phyloP scores from a whole-genome alignment of 75 land plant species.

The Pinus taeda region DNA sequence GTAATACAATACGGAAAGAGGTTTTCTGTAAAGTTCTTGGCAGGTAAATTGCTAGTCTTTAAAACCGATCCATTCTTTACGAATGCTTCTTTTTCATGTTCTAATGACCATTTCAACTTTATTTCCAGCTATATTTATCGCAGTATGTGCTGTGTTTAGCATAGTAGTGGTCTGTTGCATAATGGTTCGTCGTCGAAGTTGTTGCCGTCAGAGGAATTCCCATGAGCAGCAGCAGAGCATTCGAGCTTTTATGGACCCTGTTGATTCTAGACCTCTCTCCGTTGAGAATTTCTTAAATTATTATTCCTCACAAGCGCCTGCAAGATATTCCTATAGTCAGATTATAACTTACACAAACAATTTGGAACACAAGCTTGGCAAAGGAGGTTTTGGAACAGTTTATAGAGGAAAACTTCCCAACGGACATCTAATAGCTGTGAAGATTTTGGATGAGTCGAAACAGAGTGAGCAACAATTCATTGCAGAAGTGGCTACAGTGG shows the following conservation, averaged over 20 bases:
- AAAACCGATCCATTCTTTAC: too few relatives aligned
- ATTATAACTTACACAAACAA: slow-evolving; percentile 6
- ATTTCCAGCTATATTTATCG: too few relatives aligned
- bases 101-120: too few relatives aligned
- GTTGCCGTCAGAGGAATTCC: background rate
- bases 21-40: too few relatives aligned
- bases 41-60: too few relatives aligned
- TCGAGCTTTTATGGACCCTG: background rate
- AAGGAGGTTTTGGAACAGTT: slow-evolving; percentile 15
- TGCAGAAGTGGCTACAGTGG: slow-evolving; percentile 24
- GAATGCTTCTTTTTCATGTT: too few relatives aligned
- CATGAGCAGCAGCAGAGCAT: background rate
- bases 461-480: background rate
- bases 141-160: too few relatives aligned
- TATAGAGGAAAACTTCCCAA: slow-evolving; percentile 12
- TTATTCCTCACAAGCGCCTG: background rate
- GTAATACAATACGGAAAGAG: too few relatives aligned
- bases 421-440: background rate
- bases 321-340: background rate
- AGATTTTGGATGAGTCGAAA: background rate
- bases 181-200: too few relatives aligned
- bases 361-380: slow-evolving; percentile 1
- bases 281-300: background rate
- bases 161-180: too few relatives aligned
- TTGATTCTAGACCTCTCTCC: background rate